A percentile compares a stretch with the other conserved stretches of the same genome.
Evolutionary conservation across 2,329 filamentous ascomycete genomes (phyloP).

Genomic region (Leptosphaerulina australis): DNA sequence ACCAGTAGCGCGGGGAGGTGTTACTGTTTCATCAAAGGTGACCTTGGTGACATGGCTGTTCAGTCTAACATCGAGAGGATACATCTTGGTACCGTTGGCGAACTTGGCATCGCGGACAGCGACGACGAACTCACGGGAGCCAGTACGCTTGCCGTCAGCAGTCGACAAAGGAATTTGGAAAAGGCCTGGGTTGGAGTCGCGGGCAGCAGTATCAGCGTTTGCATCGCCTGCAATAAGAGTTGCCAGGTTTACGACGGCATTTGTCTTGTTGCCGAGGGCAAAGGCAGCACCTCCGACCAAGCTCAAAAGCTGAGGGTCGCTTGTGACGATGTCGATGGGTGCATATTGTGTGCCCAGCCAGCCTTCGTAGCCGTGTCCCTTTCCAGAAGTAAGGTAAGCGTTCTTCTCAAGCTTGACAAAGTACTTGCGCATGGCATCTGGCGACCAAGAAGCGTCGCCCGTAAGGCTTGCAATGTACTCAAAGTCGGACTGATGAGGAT

Average conservation of each 20-base stretch:
- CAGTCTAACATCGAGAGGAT: constrained; percentile 62
- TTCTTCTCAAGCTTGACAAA: constrained; percentile 63
- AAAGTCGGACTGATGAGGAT: constrained; percentile 66
- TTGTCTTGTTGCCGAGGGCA: constrained; percentile 55
- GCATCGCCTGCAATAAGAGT: constrained; percentile 55
- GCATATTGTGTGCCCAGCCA: constrained; percentile 62
- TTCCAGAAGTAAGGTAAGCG: constrained; percentile 54
- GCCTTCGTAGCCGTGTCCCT: constrained; percentile 63
- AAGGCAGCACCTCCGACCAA: constrained; percentile 59
- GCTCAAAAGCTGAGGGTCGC: constrained; percentile 61
- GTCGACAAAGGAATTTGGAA: constrained; percentile 66
- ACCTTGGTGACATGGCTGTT: constrained; percentile 72
- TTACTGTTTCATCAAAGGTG: constrained; percentile 66
- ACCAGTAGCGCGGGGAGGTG: constrained; percentile 57
- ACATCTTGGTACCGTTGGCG: constrained; percentile 58
- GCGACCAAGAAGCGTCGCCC: constrained; percentile 64
- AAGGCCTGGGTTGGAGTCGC: constrained; percentile 57
- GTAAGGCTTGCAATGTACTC: constrained; percentile 63
- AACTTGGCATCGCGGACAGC: constrained; percentile 57
- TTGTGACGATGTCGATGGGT: constrained; percentile 57
- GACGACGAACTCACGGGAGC: constrained; percentile 63
- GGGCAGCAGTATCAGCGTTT: constrained; percentile 54
- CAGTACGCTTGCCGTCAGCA: constrained; percentile 56
- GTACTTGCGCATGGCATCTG: constrained; percentile 65
- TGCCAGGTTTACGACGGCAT: constrained; percentile 42